Evolutionary conservation across 495 filamentous ascomycete species (phyloP), one percentile per base, ranked within the genome.

Genomic region (Lepraria neglecta): DNA sequence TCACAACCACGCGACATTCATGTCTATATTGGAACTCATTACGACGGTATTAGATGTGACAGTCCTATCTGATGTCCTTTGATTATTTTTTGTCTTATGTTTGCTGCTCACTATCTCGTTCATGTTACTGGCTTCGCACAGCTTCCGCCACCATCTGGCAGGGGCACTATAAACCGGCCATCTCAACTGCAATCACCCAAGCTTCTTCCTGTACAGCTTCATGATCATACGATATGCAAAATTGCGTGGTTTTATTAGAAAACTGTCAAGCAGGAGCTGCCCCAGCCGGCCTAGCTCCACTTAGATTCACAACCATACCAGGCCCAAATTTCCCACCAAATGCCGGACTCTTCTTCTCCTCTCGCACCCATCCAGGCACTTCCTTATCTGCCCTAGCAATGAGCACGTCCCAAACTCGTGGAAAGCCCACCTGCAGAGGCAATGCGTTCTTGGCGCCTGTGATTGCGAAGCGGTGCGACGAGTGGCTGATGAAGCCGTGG

Each of bases 401-500:
- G n/a, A 87, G 77, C 0, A 80, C 80, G 40, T 78, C 73, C 83
- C 82, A 87, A 0, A 81, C 73, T 59, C 77, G 79, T 14, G 84
- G 84, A 67, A 85, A 87, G 1, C 84, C 84, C 1, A 81, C 85
- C 6, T 80, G 78, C 52, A 89, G 67, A 1, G 83, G 79, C 2
- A 80, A 79, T 1, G 75, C 82, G 55, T 80, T 73, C 67, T 88
- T 88, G 17, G 89, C 83, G 7, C 94, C 92, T 31, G 88, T 82
- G 42, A 97, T 87, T 5, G 90, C 91, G 63, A 95, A 95, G 21
- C 84, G 83, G 31, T 77, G 80, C 65, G 85, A 84, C 38, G 79
- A 75, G 65, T 94, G 88, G 12, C 88, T 88, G 27, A 97, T 80
- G 65, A 92, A 98, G 6, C 94, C 94, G 59, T 86, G 84, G 55